phyloP scores from a whole-genome alignment of 2,329 filamentous ascomycete species.

The Colletotrichum paranaense region DNA sequence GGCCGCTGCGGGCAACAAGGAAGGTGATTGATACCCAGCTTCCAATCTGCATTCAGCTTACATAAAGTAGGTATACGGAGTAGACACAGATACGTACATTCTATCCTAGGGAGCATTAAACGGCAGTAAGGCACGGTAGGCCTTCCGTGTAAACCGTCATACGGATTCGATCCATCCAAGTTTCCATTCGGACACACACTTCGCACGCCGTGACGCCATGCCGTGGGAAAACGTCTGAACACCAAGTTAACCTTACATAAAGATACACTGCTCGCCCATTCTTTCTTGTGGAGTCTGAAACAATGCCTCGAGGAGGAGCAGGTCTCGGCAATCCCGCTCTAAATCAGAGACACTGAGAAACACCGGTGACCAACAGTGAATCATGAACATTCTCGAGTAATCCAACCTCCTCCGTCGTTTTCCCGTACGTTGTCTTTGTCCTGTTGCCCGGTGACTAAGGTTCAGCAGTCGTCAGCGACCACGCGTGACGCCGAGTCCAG shows the following conservation, averaged over 20 bases:
- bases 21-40: not conserved
- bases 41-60: not conserved
- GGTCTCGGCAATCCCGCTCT: slow-evolving; percentile 13
- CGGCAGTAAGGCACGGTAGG: not conserved
- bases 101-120: not conserved
- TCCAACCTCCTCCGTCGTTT: not conserved
- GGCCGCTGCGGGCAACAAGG: not conserved
- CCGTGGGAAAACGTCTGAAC: not conserved
- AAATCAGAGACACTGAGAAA: not conserved
- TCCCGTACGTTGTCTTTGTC: not conserved
- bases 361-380: not conserved
- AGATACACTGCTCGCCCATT: slow-evolving; percentile 16
- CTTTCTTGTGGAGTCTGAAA: slow-evolving; percentile 27
- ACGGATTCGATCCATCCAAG: not conserved
- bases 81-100: not conserved
- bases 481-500: too few species aligned
- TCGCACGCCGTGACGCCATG: not conserved
- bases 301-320: not conserved
- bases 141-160: not conserved
- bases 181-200: not conserved
- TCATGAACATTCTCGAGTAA: not conserved
- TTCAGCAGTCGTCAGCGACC: not conserved
- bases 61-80: too few species aligned
- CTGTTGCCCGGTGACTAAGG: not conserved
- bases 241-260: not conserved